Conservation (phyloP, 805 yeast genomes). For the Pichia heedii region DNA sequence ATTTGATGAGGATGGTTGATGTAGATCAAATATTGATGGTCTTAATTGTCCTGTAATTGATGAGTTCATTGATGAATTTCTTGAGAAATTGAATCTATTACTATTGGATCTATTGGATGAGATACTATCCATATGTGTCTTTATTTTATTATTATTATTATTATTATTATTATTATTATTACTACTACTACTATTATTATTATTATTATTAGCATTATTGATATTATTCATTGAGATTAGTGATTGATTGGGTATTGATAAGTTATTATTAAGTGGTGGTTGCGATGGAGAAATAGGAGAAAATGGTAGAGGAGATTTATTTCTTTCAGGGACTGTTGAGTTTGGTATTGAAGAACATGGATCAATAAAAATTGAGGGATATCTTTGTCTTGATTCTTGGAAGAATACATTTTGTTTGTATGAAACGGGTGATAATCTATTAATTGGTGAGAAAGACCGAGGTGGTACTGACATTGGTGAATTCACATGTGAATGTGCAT, state of each 20-base stretch:
- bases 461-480: not conserved
- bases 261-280: no score
- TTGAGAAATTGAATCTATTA: not conserved
- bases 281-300: not conserved
- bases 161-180: not conserved
- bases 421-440: conserved; percentile 13
- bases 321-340: conserved; percentile 2
- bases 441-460: conserved; percentile 10
- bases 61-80: conserved; percentile 5
- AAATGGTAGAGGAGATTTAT: conserved; percentile 3
- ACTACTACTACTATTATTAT: not conserved
- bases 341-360: conserved; percentile 39
- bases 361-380: conserved; percentile 40
- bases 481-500: not conserved
- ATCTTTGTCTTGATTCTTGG: conserved; percentile 30
- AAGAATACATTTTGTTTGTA: conserved; percentile 19
- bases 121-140: not conserved
- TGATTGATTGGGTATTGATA: no score
- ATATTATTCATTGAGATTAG: no score
- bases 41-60: conserved; percentile 4
- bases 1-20: conserved; percentile 14
- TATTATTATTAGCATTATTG: not conserved
- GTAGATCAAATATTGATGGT: conserved; percentile 13
- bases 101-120: not conserved
- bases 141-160: not conserved